phyloP scores from a whole-genome alignment of 2,329 filamentous ascomycete genomes.

The Ceratocystis diversiconidia region DNA sequence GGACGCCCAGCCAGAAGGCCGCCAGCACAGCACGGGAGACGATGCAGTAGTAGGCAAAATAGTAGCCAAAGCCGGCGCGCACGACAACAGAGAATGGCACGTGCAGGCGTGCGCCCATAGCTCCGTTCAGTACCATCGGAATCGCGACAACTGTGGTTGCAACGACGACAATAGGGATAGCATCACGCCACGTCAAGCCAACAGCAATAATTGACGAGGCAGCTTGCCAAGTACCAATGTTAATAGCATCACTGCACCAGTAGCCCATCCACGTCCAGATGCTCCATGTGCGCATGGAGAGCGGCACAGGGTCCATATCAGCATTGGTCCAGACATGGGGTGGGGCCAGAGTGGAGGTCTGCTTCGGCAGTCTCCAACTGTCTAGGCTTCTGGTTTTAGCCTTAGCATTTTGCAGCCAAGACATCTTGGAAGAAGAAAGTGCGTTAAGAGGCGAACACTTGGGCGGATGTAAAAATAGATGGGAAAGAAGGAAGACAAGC shows the following conservation, averaged over 20 bases:
- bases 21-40: conserved; percentile 30
- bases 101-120: conserved; percentile 31
- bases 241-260: conserved; percentile 31
- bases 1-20: conserved; percentile 33
- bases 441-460: background rate
- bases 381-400: conserved; percentile 13
- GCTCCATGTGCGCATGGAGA: conserved; percentile 32
- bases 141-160: conserved; percentile 31
- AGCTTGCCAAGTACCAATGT: conserved; percentile 17
- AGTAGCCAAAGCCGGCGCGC: conserved; percentile 30
- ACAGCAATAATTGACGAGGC: conserved; percentile 29
- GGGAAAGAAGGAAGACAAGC: background rate
- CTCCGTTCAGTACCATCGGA: conserved; percentile 30
- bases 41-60: conserved; percentile 29
- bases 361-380: conserved; percentile 16
- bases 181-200: conserved; percentile 32
- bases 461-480: background rate
- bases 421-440: background rate
- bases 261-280: conserved; percentile 33
- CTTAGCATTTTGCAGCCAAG: conserved; percentile 14
- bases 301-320: conserved; percentile 25
- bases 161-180: conserved; percentile 32
- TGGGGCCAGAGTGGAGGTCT: conserved; percentile 15
- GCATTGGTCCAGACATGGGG: conserved; percentile 27
- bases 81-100: conserved; percentile 30